Conservation (phyloP, 75 land plant species). For the Picea glauca region DNA sequence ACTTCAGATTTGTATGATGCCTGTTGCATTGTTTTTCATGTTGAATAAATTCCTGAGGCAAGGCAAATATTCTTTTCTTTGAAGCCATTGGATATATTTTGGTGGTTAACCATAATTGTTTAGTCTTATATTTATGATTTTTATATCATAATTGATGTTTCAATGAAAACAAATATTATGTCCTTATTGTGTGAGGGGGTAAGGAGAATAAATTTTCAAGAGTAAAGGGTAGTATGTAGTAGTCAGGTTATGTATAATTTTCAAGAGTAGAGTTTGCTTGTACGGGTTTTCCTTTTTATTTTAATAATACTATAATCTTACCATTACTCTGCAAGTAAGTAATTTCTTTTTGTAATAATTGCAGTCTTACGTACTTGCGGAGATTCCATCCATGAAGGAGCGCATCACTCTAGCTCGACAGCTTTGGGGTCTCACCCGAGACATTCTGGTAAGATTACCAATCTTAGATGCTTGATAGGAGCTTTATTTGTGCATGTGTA, state of each 20-base stretch:
- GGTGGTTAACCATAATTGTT: background rate
- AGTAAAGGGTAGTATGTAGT: background rate
- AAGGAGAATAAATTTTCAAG: background rate
- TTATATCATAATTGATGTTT: background rate
- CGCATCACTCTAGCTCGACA: conserved; percentile 79
- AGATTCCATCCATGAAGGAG: conserved; percentile 69
- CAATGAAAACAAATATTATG: no score
- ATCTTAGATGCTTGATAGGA: background rate
- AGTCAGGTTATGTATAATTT: background rate
- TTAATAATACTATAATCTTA: background rate
- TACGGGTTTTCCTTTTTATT: background rate
- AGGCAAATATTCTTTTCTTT: no score
- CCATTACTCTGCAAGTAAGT: background rate
- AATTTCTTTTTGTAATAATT: background rate
- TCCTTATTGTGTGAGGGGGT: background rate
- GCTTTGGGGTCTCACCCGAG: conserved; percentile 90
- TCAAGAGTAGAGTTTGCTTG: background rate
- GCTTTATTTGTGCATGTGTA: background rate
- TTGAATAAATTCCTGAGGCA: no score
- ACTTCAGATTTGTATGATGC: background rate
- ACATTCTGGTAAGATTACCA: conserved; percentile 63
- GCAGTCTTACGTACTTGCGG: conserved; percentile 90
- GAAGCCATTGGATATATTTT: background rate
- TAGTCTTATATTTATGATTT: background rate
- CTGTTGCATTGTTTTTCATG: background rate